Conservation (phyloP, 495 filamentous ascomycete genomes). For the Immersiella caudata region DNA sequence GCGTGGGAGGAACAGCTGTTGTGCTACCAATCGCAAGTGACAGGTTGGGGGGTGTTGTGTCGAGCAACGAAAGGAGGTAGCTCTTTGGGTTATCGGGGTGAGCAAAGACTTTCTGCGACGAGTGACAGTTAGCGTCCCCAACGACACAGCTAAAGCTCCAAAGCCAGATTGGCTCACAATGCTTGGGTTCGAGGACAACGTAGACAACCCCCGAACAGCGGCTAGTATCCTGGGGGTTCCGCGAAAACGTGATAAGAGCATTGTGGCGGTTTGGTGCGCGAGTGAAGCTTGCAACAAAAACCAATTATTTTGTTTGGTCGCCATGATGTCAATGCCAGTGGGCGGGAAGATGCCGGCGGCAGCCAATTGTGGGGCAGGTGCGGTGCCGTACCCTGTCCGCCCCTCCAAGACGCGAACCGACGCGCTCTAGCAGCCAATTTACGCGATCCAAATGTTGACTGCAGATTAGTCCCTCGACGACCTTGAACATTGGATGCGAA, state of each 20-base stretch:
- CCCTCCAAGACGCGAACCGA: constrained; percentile 36
- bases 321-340: constrained; percentile 9
- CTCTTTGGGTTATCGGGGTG: constrained; percentile 45
- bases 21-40: constrained; percentile 76
- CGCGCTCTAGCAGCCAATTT: constrained; percentile 32
- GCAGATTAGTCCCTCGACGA: neutral
- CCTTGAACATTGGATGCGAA: neutral
- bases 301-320: neutral
- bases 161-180: constrained; percentile 43
- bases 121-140: neutral
- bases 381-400: constrained; percentile 16
- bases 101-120: constrained; percentile 71
- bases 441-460: constrained; percentile 29
- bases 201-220: constrained; percentile 33
- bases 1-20: constrained; percentile 71
- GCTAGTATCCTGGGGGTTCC: constrained; percentile 10
- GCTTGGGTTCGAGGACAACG: constrained; percentile 45
- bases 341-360: constrained; percentile 22
- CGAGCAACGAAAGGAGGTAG: constrained; percentile 73
- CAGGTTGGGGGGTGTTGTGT: constrained; percentile 69
- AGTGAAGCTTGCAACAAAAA: neutral
- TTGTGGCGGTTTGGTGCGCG: constrained; percentile 10
- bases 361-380: constrained; percentile 7
- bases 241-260: constrained; percentile 29
- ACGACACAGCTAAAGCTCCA: no score